Base-by-base conservation (phyloP, 345 rosid genomes). In the Acer campestre region DNA sequence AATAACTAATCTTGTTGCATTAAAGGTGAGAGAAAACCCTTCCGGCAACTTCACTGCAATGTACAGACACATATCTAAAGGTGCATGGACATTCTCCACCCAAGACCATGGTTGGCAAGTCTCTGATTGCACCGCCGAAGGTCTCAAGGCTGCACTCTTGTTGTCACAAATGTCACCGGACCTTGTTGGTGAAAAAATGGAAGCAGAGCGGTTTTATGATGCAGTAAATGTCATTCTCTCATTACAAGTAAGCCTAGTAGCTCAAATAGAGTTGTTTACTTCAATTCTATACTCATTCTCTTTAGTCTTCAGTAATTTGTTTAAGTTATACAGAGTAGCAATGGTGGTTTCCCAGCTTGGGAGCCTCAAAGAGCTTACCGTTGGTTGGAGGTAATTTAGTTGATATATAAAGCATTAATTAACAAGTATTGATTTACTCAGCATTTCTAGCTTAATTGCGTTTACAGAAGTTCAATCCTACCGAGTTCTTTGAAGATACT, bases 21-120 rank as follows among this genome's bases (percentile, higher is more conserved):
- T 10, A 46, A 56, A 91, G 95, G 86, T 90, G 58, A 82, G 71
- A 77, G 88, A 88, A 38, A 90, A 92, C 62, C 94, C 92, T 27
- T 82, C 91, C 0, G 90, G 87, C 18, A 82, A 91, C 79, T 91
- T 84, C 77, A 71, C 82, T 55, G 79, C 82, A 75, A 92, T 92
- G 94, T 90, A 88, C 27, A 80, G 94, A 71, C 93, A 90, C 62
- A 89, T 75, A 25, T 84, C 89, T 1, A 92, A 92, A 84, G 94
- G 97, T 22, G 79, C 88, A 12, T 90, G 91, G 92, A 87, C 96
- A 51, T 87, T 90, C 17, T 84, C 91, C 2, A 85, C 75, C 61
- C 91, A 85, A 85, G 97, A 90, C 74, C 94, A 92, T 40, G 90
- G 94, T 6, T 87, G 90, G 97, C 92, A 88, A 80, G 94, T 84